Evolutionary conservation across 164 flowering plant species (phyloP).

Genomic region (Piper longum): DNA sequence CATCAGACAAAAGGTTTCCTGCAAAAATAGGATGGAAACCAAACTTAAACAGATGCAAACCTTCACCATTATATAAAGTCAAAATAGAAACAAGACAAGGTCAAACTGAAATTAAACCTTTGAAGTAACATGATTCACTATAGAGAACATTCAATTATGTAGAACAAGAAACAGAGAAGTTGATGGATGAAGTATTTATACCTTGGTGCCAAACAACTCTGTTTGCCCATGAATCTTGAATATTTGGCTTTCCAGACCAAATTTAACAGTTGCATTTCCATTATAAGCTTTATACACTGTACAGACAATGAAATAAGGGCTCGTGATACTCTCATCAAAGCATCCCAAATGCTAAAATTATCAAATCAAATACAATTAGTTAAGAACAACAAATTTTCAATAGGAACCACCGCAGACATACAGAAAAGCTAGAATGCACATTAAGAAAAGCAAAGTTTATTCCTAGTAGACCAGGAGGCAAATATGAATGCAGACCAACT

Average conservation of each 20-base stretch:
- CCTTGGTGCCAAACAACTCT: constrained; percentile 76
- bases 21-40: not conserved
- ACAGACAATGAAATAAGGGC: too few species aligned
- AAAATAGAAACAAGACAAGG: too few species aligned
- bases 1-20: constrained; percentile 68
- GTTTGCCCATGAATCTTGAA: constrained; percentile 69
- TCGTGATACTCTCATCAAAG: not conserved
- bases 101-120: not conserved
- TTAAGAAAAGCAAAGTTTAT: too few species aligned
- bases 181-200: constrained; percentile 6
- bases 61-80: too few species aligned
- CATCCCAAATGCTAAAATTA: not conserved
- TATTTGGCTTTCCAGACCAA: constrained; percentile 73
- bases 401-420: not conserved
- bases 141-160: not conserved
- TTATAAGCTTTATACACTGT: too few species aligned
- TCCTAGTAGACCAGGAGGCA: too few species aligned
- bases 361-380: not conserved
- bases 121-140: not conserved
- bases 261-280: not conserved
- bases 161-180: not conserved
- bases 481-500: too few species aligned
- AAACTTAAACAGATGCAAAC: too few species aligned
- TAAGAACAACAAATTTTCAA: not conserved
- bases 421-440: not conserved